Conservation (phyloP, 2,329 filamentous ascomycete species). For the Arachnopeziza araneosa region DNA sequence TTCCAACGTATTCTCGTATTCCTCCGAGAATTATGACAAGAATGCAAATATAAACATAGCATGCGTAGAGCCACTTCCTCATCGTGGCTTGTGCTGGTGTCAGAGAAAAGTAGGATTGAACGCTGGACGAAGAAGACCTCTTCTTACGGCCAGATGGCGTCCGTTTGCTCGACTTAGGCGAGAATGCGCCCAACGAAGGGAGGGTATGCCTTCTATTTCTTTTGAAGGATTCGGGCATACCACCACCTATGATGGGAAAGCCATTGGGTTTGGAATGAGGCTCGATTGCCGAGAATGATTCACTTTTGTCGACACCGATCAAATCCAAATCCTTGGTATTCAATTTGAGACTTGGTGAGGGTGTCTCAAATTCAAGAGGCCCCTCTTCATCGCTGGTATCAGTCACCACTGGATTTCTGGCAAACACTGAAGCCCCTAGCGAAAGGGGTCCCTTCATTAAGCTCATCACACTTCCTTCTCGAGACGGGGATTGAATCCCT, state of each 20-base stretch:
- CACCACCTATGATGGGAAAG: conserved; percentile 10
- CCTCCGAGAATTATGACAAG: conserved; percentile 61
- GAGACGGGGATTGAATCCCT: not conserved
- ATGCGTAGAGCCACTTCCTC: conserved; percentile 79
- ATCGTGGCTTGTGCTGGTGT: conserved; percentile 71
- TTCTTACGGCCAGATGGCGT: conserved; percentile 63
- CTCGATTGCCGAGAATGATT: conserved; percentile 21
- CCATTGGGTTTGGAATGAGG: conserved; percentile 11
- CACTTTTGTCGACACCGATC: conserved; percentile 8
- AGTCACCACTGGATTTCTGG: conserved; percentile 12
- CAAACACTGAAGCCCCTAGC: conserved; percentile 14
- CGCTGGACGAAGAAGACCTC: conserved; percentile 55
- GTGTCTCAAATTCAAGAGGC: not conserved
- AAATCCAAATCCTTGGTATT: not conserved
- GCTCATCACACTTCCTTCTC: not conserved
- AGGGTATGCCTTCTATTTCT: conserved; percentile 44
- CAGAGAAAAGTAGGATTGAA: conserved; percentile 72
- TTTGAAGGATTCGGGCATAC: conserved; percentile 32
- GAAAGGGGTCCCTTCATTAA: conserved; percentile 1
- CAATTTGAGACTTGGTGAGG: conserved; percentile 13
- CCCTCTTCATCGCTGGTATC: conserved; percentile 24
- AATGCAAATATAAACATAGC: conserved; percentile 68
- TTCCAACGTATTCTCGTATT: conserved; percentile 63
- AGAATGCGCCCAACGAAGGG: conserved; percentile 36
- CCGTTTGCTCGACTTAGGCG: conserved; percentile 29